A percentile compares a stretch with the other conserved stretches of the same genome.
Conservation (phyloP, 208 protist species). For the Trypanosoma melophagium region DNA sequence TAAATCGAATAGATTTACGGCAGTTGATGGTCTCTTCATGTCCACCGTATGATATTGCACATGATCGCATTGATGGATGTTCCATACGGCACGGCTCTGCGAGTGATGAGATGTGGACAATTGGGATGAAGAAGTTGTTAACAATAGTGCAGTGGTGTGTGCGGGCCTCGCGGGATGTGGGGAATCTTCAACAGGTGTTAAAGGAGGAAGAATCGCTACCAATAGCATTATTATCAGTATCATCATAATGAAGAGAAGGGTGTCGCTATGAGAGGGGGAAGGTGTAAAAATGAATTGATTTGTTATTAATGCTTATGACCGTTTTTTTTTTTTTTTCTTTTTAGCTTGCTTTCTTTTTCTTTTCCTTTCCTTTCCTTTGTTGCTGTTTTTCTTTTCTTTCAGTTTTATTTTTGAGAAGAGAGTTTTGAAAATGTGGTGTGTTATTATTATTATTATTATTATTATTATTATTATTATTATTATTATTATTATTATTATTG, state of each 20-base stretch:
- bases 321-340: too few relatives aligned
- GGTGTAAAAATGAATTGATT: too few relatives aligned
- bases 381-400: too few relatives aligned
- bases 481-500: too few relatives aligned
- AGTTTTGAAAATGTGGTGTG: too few relatives aligned
- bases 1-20: neutral
- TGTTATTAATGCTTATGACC: too few relatives aligned
- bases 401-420: too few relatives aligned
- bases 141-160: slow-evolving; percentile 79
- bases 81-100: slow-evolving; percentile 59
- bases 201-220: neutral
- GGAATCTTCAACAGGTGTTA: slow-evolving; percentile 5
- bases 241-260: neutral
- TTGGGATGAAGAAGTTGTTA: slow-evolving; percentile 81
- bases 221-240: neutral
- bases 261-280: too few relatives aligned
- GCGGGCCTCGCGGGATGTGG: slow-evolving; percentile 50
- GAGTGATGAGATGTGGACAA: slow-evolving; percentile 65
- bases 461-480: too few relatives aligned
- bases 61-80: slow-evolving; percentile 60
- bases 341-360: too few relatives aligned
- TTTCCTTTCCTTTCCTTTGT: too few relatives aligned
- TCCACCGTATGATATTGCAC: slow-evolving; percentile 48
- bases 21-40: slow-evolving; percentile 8
- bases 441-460: too few relatives aligned